Percentiles rank a stretch among this genome's conserved stretches.
These are phyloP conservation scores for Aaosphaeria pasadenensis DNA, from an alignment of 2,329 filamentous ascomycete species.

Conservation along the genomic window DNA sequence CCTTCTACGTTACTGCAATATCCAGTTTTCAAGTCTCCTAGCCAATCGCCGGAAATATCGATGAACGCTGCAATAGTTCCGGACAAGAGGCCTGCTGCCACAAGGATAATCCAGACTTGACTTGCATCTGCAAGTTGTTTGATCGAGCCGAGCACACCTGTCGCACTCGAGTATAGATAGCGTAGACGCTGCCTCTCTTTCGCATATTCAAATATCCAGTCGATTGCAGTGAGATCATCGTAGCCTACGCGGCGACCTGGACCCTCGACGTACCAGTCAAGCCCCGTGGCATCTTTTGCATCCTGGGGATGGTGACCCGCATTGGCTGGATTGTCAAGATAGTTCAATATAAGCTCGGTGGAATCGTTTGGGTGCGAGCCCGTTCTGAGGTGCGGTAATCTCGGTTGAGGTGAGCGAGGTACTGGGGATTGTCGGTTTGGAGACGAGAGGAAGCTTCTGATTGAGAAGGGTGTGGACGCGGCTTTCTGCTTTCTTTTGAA, in stretches of 20 bases:
- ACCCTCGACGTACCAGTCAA: constrained; percentile 88
- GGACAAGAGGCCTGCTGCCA: constrained; percentile 79
- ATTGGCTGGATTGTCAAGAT: constrained; percentile 38
- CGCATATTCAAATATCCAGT: constrained; percentile 99
- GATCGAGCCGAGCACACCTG: constrained; percentile 69
- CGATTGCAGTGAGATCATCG: constrained; percentile 93
- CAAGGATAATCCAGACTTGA: constrained; percentile 87
- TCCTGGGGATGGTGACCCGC: constrained; percentile 39
- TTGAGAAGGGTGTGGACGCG: constrained; percentile 34
- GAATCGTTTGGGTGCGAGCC: constrained; percentile 19
- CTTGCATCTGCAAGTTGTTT: constrained; percentile 76
- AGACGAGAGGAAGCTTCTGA: constrained; percentile 45
- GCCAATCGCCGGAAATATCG: constrained; percentile 87
- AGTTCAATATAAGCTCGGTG: constrained; percentile 41
- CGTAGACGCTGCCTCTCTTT: constrained; percentile 88
- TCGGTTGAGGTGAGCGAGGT: constrained; percentile 22
- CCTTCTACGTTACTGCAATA: constrained; percentile 79
- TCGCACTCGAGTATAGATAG: constrained; percentile 66
- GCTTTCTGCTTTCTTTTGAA: constrained; percentile 68
- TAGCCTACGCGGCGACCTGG: constrained; percentile 89
- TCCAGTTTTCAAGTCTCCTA: constrained; percentile 87
- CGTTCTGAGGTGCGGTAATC: constrained; percentile 19
- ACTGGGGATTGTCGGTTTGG: constrained; percentile 28
- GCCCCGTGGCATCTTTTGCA: constrained; percentile 42
- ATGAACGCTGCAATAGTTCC: constrained; percentile 85